Evolutionary conservation across 1,284 basidiomycete genomes (phyloP), one percentile per base, ranked within the genome.

Genomic region (Sporisorium exsertum): DNA sequence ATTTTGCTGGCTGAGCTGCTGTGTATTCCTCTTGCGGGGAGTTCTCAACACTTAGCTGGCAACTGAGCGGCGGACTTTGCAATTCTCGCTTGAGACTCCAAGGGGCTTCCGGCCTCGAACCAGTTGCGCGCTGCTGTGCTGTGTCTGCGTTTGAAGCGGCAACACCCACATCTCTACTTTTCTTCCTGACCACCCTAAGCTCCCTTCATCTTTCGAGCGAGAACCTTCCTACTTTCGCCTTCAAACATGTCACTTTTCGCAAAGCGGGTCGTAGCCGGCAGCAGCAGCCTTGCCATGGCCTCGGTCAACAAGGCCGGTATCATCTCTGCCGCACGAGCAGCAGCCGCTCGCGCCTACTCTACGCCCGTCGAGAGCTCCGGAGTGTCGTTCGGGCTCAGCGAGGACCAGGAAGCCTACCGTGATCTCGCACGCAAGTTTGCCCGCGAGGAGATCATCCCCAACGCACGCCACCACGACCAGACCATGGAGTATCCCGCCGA

Each of bases 351-450:
- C 15, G 37, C 57, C 33, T 76, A 68, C 62, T 72, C 73, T 10
- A 72, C 62, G 7, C 69, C 69, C 46, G 69, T 57, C 24, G 64
- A 76, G 59, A 59, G 58, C 65, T 18, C 46, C 42, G 73, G 73
- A n/a, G 63, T 77, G 26, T 72, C 70, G 15, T 86, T 86, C 47
- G 80, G 76, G 18, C 77, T 86, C 46, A 82, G 72, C 63, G 86
- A 86, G 61, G 86, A 86, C 54, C 86, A 86, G 68, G 84, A 84
- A 47, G 82, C 81, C 1, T 85, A 86, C 70, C 84, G 83, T 63
- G 88, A 89, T 18, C 85, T 89, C 5, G 88, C 88, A 0, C 79
- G 86, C 50, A 81, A 81, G 60, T 89, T 89, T 68, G 84, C 87
- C 0, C 80, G 83, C 15, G 88, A 89, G 53, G 82, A 87, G 60